A percentile compares a stretch with the other conserved stretches of the same genome.
Evolutionary conservation across 306 rosid genomes (phyloP).

Genomic region (peach (Prunus persica)): DNA sequence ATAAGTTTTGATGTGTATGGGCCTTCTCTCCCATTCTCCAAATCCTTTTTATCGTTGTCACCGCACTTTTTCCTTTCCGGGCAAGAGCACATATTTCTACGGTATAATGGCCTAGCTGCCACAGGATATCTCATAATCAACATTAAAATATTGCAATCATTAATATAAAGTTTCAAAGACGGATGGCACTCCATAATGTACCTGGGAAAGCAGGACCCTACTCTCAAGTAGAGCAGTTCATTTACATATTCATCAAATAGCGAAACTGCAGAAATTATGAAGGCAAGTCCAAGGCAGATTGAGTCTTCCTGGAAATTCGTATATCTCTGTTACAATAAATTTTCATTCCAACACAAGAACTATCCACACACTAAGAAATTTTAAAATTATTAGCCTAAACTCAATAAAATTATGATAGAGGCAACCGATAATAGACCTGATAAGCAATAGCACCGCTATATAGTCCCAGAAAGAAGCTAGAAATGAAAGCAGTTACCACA

Average conservation of each 20-base stretch:
- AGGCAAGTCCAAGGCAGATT: slow-evolving; percentile 61
- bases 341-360: slow-evolving; percentile 5
- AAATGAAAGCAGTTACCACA: slow-evolving; percentile 43
- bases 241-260: slow-evolving; percentile 80
- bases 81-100: slow-evolving; percentile 30
- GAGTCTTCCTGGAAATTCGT: slow-evolving; percentile 56
- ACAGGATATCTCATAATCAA: slow-evolving; percentile 34
- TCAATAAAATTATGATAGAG: slow-evolving; percentile 2
- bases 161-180: neutral
- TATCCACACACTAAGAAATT: neutral
- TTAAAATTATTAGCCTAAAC: neutral
- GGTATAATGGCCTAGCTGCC: slow-evolving; percentile 79
- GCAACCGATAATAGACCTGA: slow-evolving; percentile 45
- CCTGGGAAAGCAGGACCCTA: slow-evolving; percentile 89
- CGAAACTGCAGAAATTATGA: slow-evolving; percentile 61
- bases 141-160: neutral
- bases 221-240: slow-evolving; percentile 74
- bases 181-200: slow-evolving; percentile 14
- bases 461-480: slow-evolving; percentile 60
- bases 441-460: slow-evolving; percentile 68
- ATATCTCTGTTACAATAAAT: neutral
- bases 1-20: slow-evolving; percentile 27
- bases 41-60: slow-evolving; percentile 16
- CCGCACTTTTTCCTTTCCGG: slow-evolving; percentile 17
- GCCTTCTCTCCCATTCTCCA: slow-evolving; percentile 30